phyloP scores from a whole-genome alignment of 805 yeast genomes.

The Lipomyces orientalis region DNA sequence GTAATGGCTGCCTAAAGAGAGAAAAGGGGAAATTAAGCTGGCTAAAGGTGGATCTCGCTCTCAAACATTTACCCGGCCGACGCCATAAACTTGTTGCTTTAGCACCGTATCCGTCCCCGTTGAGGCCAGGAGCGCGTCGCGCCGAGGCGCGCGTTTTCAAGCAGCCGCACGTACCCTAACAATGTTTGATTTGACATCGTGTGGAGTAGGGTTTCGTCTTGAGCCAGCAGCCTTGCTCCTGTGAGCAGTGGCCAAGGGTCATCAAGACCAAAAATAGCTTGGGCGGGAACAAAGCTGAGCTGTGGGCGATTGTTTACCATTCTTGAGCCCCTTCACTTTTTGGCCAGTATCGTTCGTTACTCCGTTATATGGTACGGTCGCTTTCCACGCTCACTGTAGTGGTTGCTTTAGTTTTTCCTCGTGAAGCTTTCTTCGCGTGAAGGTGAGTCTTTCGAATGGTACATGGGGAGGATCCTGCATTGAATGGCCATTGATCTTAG shows the following conservation, averaged over 20 bases:
- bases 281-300: neutral
- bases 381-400: neutral
- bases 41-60: too few species aligned
- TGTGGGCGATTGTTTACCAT: neutral
- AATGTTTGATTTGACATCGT: too few species aligned
- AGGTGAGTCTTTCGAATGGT: neutral
- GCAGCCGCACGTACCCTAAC: too few species aligned
- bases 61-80: neutral
- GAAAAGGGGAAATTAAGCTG: too few species aligned
- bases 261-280: neutral
- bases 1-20: too few species aligned
- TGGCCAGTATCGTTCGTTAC: neutral
- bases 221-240: too few species aligned
- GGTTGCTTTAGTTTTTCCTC: neutral
- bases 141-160: neutral
- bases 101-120: neutral
- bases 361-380: too few species aligned
- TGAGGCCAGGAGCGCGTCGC: neutral
- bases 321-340: neutral
- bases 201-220: too few species aligned
- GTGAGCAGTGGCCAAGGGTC: too few species aligned
- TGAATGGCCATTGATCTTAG: neutral
- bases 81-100: neutral
- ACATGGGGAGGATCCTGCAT: neutral
- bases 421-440: neutral